Base-by-base conservation (phyloP, 192 early-diverging fungal genomes). In the Rhizoclosmatium sp. region DNA sequence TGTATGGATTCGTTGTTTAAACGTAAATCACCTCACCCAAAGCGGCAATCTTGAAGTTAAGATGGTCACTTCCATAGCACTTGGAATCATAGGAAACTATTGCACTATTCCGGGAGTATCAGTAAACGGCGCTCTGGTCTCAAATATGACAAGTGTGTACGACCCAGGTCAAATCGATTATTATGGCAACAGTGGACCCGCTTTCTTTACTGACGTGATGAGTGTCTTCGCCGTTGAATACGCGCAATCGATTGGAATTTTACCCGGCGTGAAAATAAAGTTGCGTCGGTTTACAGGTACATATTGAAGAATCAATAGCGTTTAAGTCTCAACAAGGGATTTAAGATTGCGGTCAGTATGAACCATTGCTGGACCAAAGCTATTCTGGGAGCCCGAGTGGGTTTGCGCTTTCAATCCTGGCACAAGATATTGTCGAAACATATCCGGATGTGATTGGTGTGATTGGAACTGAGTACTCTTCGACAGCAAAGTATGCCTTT, bases 401-500 rank as follows among this genome's bases (percentile, higher is more conserved):
- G 51, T 54, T 19, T 10, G 69, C 69, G 12, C 54, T 48, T 1
- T 48, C 69, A 9, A 19, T 56, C 4, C 47, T 44, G 47, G 47
- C 69, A 9, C 3, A n/a, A 10, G 69, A 71, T 71, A 71, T 71
- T 4, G 39, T 31, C 23, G 49, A 71, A n/a, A 44, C 3, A 56
- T 21, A 71, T 41, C 31, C 31, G 31, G 69, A 71, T 41, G 69
- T 71, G 47, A 54, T 71, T 71, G 69, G 69, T 14, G 54, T 71
- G 3, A 4, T 71, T 71, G 69, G 49, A 14, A 14, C 47, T 31
- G 12, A 71, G 42, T 71, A 71, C 39, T 47, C 42, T 42, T 21
- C 48, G 16, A 56, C 51, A 21, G 66, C 66, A 16, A 31, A 31
- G 31, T 31, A 31, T 31, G 31, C 31, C 31, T 31, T 31, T 31